Conservation (phyloP, 768 basidiomycete genomes). For the Solioccasus polychromus region DNA sequence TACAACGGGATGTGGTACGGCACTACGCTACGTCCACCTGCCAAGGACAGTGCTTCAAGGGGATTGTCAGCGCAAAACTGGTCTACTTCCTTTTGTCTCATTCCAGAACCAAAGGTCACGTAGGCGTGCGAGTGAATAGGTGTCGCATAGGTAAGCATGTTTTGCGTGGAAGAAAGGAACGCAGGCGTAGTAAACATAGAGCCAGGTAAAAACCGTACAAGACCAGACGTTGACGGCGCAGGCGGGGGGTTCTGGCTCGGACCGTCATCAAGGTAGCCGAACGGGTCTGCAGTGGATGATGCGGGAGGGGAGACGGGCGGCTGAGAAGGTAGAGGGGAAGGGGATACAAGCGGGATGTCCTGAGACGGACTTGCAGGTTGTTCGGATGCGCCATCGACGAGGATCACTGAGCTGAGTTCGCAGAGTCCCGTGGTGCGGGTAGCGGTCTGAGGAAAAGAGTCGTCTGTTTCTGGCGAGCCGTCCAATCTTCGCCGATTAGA, state of each 20-base stretch:
- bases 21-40: conserved; percentile 50
- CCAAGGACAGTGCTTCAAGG: conserved; percentile 54
- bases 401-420: not conserved
- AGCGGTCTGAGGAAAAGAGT: not conserved
- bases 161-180: conserved; percentile 35
- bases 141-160: conserved; percentile 47
- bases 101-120: conserved; percentile 85
- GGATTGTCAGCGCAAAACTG: conserved; percentile 67
- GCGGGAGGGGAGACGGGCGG: conserved; percentile 3
- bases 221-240: conserved; percentile 23
- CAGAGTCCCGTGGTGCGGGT: not conserved
- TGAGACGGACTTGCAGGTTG: not conserved
- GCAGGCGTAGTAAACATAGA: conserved; percentile 35
- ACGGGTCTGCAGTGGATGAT: conserved; percentile 45
- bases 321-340: conserved; percentile 4
- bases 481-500: conserved; percentile 19
- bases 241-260: conserved; percentile 28
- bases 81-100: conserved; percentile 82
- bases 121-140: conserved; percentile 71
- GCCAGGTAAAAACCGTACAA: conserved; percentile 22
- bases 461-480: not conserved
- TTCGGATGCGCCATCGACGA: not conserved
- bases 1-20: conserved; percentile 83
- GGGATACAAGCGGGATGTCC: not conserved
- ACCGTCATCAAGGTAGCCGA: conserved; percentile 52